Base-by-base conservation (phyloP, 305 asterid genomes). In the Nicotiana rustica region DNA sequence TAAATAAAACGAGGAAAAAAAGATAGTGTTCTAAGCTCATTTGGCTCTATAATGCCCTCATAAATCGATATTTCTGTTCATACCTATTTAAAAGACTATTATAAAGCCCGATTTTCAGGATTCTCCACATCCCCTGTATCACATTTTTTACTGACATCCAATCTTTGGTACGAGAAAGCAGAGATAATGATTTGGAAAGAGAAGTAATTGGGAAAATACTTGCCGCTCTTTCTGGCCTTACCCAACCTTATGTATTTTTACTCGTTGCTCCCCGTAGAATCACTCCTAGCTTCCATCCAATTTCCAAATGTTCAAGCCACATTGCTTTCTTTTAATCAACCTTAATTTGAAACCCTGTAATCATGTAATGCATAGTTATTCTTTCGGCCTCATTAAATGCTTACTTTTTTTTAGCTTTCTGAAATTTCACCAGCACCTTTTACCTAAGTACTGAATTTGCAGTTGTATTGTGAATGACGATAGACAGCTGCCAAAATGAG, bases 201-300 rank as follows among this genome's bases (percentile, higher is more conserved):
- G 78, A 70, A 19, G 78, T 70, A 41, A 41, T 38, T 70, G 78
- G 60, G 52, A 35, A 70, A 70, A 70, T 70, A 41, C 78, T 41
- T 44, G 36, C 44, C 5, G 60, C 60, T 44, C 36, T 70, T 44
- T 70, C 60, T 70, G 19, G 13, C 36, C 6, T 14, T 44, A 70
- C 21, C 78, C 78, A 70, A 70, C 18, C 59, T 38, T 12, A 12
- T 0, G 60, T 19, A 70, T 70, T 44, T 19, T 44, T 70, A 70
- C 78, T 41, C 1, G 59, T 17, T 70, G n/a, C 35, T 70, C 47
- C 60, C 60, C 3, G 21, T 5, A 0, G 78, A n/a, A 70, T 70
- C 36, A 44, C 47, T 70, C 56, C 3, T 10, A 1, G 36, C 21
- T 18, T 70, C 60, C 60, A 70, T 70, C 78, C 78, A 70, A 70